These are phyloP conservation scores for Prunella vulgaris DNA, from an alignment of 257 asterid genomes.

Conservation along the genomic window DNA sequence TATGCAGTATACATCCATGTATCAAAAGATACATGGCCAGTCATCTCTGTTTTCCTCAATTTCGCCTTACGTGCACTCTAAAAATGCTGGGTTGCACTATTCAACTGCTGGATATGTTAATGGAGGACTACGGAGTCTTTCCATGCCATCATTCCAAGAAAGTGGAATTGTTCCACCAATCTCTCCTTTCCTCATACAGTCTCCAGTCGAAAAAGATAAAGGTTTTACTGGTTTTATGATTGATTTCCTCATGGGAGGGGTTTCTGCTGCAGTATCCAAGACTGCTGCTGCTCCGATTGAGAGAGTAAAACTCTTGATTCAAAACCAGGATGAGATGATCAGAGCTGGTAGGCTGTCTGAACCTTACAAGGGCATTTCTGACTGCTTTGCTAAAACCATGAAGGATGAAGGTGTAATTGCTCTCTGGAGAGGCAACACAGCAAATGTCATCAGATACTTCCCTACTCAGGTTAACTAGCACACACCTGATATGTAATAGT, in stretches of 20 bases:
- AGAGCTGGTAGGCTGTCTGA: slow-evolving; percentile 63
- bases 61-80: slow-evolving; percentile 36
- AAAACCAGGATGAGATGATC: slow-evolving; percentile 79
- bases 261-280: slow-evolving; percentile 74
- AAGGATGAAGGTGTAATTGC: slow-evolving; percentile 67
- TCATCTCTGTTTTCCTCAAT: slow-evolving; percentile 34
- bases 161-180: slow-evolving; percentile 27
- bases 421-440: slow-evolving; percentile 78
- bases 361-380: slow-evolving; percentile 68
- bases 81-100: slow-evolving; percentile 27
- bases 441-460: slow-evolving; percentile 72
- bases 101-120: slow-evolving; percentile 37
- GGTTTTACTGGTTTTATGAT: slow-evolving; percentile 38
- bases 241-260: slow-evolving; percentile 90
- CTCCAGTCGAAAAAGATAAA: slow-evolving; percentile 53
- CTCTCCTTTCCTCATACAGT: slow-evolving; percentile 37
- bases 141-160: slow-evolving; percentile 25
- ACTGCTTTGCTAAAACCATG: slow-evolving; percentile 64
- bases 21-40: slow-evolving; percentile 40
- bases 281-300: slow-evolving; percentile 80
- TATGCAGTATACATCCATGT: slow-evolving; percentile 26
- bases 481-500: neutral
- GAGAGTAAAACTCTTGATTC: slow-evolving; percentile 75
- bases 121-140: slow-evolving; percentile 36
- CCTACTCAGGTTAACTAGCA: slow-evolving; percentile 60